Evolutionary conservation across 2,329 filamentous ascomycete species (phyloP).

Genomic region (Pseudonectria foliicola): DNA sequence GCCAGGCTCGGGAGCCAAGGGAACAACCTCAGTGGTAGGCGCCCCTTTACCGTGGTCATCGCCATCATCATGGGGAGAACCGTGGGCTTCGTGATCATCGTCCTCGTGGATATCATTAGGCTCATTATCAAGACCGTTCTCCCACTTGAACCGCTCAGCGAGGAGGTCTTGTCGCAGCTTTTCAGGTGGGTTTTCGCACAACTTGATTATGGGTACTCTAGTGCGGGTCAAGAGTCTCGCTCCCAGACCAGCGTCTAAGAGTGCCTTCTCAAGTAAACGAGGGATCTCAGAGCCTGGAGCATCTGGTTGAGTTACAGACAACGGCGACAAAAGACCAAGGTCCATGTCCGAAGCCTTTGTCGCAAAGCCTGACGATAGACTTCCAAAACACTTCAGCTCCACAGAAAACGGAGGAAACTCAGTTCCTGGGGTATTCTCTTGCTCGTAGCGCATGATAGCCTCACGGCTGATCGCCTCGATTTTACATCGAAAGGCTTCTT

Average conservation of each 20-base stretch:
- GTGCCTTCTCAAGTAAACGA: conserved; percentile 64
- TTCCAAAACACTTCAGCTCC: conserved; percentile 73
- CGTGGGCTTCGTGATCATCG: conserved; percentile 27
- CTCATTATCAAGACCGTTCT: conserved; percentile 44
- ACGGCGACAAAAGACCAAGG: conserved; percentile 64
- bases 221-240: conserved; percentile 72
- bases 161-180: conserved; percentile 54
- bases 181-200: conserved; percentile 64
- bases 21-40: conserved; percentile 3
- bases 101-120: conserved; percentile 28
- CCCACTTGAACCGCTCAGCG: conserved; percentile 65
- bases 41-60: conserved; percentile 14
- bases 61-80: conserved; percentile 14
- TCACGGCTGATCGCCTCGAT: conserved; percentile 60
- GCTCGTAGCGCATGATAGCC: conserved; percentile 48
- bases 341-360: conserved; percentile 89
- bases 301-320: conserved; percentile 47
- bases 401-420: conserved; percentile 51
- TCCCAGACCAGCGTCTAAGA: conserved; percentile 66
- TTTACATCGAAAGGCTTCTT: conserved; percentile 60
- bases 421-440: conserved; percentile 26
- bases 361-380: conserved; percentile 76
- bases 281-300: conserved; percentile 57
- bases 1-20: conserved; percentile 12
- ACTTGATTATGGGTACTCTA: conserved; percentile 79